phyloP scores from a whole-genome alignment of 2,329 filamentous ascomycete species.

The Fusarium virguliforme region DNA sequence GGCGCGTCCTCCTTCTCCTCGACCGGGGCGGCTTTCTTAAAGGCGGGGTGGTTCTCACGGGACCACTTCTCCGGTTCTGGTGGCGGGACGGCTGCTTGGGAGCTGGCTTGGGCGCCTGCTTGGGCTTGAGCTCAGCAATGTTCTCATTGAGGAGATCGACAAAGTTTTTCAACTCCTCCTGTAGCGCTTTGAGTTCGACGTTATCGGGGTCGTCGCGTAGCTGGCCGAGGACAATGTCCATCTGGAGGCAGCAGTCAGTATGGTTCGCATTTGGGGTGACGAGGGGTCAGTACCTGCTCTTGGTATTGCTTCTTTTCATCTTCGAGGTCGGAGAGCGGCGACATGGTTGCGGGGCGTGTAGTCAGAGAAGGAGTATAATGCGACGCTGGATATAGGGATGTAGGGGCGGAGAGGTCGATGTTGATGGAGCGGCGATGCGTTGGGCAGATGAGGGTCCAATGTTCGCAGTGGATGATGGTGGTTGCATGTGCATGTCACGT shows the following conservation, averaged over 20 bases:
- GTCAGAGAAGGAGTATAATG: not conserved
- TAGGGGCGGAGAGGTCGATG: conserved; percentile 8
- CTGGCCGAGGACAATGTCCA: conserved; percentile 83
- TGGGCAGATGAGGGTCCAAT: conserved; percentile 12
- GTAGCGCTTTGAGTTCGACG: conserved; percentile 82
- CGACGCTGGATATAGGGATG: conserved; percentile 1
- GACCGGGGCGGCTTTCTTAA: conserved; percentile 67
- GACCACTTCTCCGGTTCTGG: conserved; percentile 82
- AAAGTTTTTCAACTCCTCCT: conserved; percentile 85
- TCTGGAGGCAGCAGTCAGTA: conserved; percentile 63
- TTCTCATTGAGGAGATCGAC: conserved; percentile 84
- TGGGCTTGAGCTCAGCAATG: conserved; percentile 82
- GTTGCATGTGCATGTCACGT: conserved; percentile 41
- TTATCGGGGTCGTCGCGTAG: conserved; percentile 87
- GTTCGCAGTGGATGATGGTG: conserved; percentile 22
- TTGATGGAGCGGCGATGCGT: conserved; percentile 16
- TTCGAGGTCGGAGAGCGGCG: conserved; percentile 61
- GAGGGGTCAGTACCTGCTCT: conserved; percentile 65
- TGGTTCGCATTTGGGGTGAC: conserved; percentile 6
- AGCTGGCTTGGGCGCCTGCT: conserved; percentile 63
- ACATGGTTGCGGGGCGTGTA: conserved; percentile 44
- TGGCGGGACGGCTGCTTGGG: conserved; percentile 65
- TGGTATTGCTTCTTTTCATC: conserved; percentile 70
- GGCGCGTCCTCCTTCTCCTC: conserved; percentile 69
- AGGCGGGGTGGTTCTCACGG: conserved; percentile 84